Conservation (phyloP, 2,329 filamentous ascomycete species). For the Fusarium palustre region DNA sequence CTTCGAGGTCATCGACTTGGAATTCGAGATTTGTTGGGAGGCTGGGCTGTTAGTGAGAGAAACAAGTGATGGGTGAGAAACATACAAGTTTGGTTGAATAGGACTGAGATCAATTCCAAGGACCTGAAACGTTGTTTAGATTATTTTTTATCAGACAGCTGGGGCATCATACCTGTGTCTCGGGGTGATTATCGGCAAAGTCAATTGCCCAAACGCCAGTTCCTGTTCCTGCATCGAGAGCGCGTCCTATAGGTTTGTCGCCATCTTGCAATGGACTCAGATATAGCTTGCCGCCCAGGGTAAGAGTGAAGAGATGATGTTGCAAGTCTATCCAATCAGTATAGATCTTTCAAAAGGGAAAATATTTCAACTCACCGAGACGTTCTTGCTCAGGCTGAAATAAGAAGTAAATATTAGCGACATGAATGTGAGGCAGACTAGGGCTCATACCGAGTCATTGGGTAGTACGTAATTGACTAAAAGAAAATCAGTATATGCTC, state of each 20-base stretch:
- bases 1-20: conserved; percentile 58
- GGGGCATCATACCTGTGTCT: conserved; percentile 41
- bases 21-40: conserved; percentile 64
- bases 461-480: conserved; percentile 48
- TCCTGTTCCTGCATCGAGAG: conserved; percentile 63
- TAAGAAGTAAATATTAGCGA: conserved; percentile 21
- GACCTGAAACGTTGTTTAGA: conserved; percentile 37
- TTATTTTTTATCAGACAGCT: fast-evolving
- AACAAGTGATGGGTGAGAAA: not conserved
- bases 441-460: conserved; percentile 46
- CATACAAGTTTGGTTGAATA: conserved; percentile 55
- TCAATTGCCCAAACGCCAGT: conserved; percentile 62
- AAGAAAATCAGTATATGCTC: not conserved
- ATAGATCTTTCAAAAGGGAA: fast-evolving
- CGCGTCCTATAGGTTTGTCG: conserved; percentile 42
- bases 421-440: not conserved
- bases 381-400: conserved; percentile 50
- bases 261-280: conserved; percentile 41
- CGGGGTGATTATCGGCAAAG: conserved; percentile 52
- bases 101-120: conserved; percentile 58
- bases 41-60: conserved; percentile 37
- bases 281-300: conserved; percentile 49
- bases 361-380: conserved; percentile 37
- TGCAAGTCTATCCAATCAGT: conserved; percentile 48
- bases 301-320: conserved; percentile 52